Base-by-base conservation (phyloP, 106 monocot species). In the Dioscorea alata region DNA sequence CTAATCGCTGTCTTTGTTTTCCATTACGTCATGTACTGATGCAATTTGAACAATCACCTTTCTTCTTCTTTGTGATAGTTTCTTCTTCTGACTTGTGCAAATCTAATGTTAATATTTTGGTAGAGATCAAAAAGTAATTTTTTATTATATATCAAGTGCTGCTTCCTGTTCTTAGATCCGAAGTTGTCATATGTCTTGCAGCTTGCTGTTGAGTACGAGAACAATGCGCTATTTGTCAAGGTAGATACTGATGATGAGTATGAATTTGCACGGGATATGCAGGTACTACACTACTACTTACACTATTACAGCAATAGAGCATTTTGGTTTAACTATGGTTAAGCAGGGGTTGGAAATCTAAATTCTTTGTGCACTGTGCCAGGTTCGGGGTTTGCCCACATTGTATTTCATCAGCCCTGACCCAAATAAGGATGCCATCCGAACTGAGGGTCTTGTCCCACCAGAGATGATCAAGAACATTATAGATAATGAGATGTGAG, bases 231-330 rank as follows among this genome's bases (percentile, higher is more conserved):
- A 4, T 86, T 96, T 70, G 76, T 96, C 22, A 96, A 96, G 82
- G 96, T 96, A 24, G 96, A 96, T 63, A 96, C 96, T 1, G 96
- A 96, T 74, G 92, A 96, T 18, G 96, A 96, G 62, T 89, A 89
- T 60, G 92, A 96, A 61, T 88, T 96, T 75, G 86, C 96, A 50
- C 79, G 69, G 61, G 84, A 89, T 31, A 83, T 83, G 83, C 83
- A 83, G 83, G 83, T 83, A 71, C 15, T 54, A 15, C 0, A 54
- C 15, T 18, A 8, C 19, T 54, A 3, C 54, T 54, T 18, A 18
- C 28, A 28, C 28, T 28, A 1, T 1, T 28, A 28, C 28, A 1
- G 42, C 19, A 19, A 15, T 24, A 20, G 0, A 9, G 6, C 23
- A 7, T 48, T 59, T 48, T 42, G 21, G 17, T 70, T 23, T 59